Base-by-base conservation (phyloP, 345 rosid species). In the Aquilaria yunnanensis region DNA sequence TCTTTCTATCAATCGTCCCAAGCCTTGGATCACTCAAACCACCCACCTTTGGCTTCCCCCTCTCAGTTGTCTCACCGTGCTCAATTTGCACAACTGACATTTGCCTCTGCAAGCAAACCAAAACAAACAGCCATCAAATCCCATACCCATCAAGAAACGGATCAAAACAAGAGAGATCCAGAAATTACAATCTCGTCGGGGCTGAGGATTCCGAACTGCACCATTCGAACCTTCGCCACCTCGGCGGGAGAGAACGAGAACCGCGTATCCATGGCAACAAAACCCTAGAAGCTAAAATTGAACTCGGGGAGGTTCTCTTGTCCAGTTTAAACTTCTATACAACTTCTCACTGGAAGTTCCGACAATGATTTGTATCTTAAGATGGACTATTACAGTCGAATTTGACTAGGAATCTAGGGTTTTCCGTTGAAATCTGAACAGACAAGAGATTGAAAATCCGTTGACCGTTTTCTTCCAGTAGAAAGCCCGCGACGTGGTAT, bases 191-290 rank as follows among this genome's bases (percentile, higher is more conserved):
- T 91, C 77, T 91, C 89, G 13, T 88, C 96, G 64, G 97, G 97
- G 70, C 93, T 84, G 74, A 91, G 78, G 16, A 91, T 85, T 67
- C 97, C 91, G 73, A 91, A 91, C 79, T 91, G 97, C 50, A 88
- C 91, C 70, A 74, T 32, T 50, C 88, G 96, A 80, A 90, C 97
- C 65, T 83, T 93, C 57, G 97, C 84, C 11, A 90, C 96, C 78
- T 93, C 98, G 64, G 97, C 97, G 59, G 98, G 97, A 14, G 97
- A 90, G 75, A 59, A 90, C 2, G 95, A 85, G 55, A 90, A 90
- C 5, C 97, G 78, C 51, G 76, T 70, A 80, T 94, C 95, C 82
- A 78, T 78, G 67, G 43, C 67, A 60, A 70, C 60, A 33, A 61
- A 41, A 14, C 67, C 70, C 71, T 47, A 69, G 64, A 57, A 49